These are phyloP conservation scores for Chaetomium olivaceum DNA, from an alignment of 2,329 filamentous ascomycete genomes.

Conservation along the genomic window DNA sequence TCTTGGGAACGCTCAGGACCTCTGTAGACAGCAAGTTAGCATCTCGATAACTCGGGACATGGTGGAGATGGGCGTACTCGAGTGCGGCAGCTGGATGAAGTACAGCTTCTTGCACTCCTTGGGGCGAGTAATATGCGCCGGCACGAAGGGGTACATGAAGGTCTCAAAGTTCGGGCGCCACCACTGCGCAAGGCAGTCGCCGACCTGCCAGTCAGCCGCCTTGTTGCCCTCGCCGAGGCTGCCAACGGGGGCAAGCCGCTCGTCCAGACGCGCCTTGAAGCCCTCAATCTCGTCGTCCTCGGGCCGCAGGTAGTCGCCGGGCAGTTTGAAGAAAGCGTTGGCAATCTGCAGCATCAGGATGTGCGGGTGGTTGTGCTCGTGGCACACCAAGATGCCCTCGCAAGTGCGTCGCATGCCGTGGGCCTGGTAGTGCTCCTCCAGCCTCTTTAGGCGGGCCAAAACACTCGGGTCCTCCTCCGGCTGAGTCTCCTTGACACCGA, in stretches of 20 bases:
- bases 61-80: conserved; percentile 60
- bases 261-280: conserved; percentile 92
- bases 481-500: conserved; percentile 97
- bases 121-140: conserved; percentile 89
- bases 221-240: conserved; percentile 83
- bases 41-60: background rate
- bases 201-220: conserved; percentile 84
- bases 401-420: conserved; percentile 97
- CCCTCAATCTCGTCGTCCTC: conserved; percentile 90
- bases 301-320: conserved; percentile 87
- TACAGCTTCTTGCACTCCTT: conserved; percentile 99
- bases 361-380: conserved; percentile 98
- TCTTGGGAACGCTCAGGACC: conserved; percentile 94
- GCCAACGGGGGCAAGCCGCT: conserved; percentile 89
- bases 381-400: conserved; percentile 95
- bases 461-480: conserved; percentile 97
- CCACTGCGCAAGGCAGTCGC: conserved; percentile 95
- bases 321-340: conserved; percentile 98
- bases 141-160: conserved; percentile 99
- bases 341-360: conserved; percentile 99
- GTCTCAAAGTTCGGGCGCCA: conserved; percentile 99
- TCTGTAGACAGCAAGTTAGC: conserved; percentile 54
- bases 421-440: conserved; percentile 91
- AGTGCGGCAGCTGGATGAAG: conserved; percentile 90
- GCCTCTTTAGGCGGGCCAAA: conserved; percentile 82